Base-by-base conservation (phyloP, 2,329 filamentous ascomycete genomes). In the Diplodia scrobiculata region DNA sequence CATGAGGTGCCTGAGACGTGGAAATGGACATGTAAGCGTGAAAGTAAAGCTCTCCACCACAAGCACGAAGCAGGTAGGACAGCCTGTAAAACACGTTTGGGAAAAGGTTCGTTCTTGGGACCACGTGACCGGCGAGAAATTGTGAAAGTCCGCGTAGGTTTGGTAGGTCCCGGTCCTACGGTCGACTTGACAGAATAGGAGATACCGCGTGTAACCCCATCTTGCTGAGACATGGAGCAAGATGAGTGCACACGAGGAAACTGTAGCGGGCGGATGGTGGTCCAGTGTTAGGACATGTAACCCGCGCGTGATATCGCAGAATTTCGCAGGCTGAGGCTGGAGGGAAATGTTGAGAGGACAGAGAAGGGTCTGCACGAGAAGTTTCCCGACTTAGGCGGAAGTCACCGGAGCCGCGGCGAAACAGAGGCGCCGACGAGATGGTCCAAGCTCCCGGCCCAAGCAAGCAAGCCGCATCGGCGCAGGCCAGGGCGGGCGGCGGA, bases 11-110 rank as follows among this genome's bases (percentile, higher is more conserved):
- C 50, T 10, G 50, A 53, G 17, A n/a, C 34, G 32, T 21, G 29
- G 21, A 1, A 21, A 11, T 36, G 9, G 17, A 34, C 13, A 38
- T 62, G 58, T 62, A 17, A 62, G 45, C 58, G 58, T 62, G 58
- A 62, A 62, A 62, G 58, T 62, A 62, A 62, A 50, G 58, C 58
- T 62, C 27, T 62, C 58, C 41, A 50, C 45, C 58, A 62, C 27
- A 7, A 27, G 29, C 55, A 55, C 25, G 34, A 27, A 19, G 58
- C 58, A 25, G 45, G 41, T 50, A 62, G 25, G 58, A 62, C 45
- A 62, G 58, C 58, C 45, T 62, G 58, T 62, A 62, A 25, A 59
- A 62, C 58, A 62, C 58, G 58, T 27, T 58, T 58, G 53, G 19
- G 21, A 58, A 50, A 34, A 50, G 13, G 29, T 62, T 62, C 14